Conservation (phyloP, 352 stramenopile species). For the Pythium brachiatum region DNA sequence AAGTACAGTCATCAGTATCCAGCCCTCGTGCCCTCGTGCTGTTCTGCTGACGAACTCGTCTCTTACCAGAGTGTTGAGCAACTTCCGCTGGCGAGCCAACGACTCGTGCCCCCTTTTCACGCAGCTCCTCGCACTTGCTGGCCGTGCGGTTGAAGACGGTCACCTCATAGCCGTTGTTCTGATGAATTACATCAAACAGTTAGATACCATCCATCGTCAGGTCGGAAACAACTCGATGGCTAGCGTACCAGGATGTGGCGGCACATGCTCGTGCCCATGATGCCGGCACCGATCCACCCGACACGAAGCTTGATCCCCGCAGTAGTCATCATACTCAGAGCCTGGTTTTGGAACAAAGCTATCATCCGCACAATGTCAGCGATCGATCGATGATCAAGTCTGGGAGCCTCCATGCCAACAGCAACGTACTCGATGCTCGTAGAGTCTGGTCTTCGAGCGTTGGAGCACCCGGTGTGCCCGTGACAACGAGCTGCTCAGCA, state of each 20-base stretch:
- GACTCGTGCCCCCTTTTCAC: slow-evolving; percentile 74
- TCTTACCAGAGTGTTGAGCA: slow-evolving; percentile 61
- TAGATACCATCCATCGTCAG: no score
- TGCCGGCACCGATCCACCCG: slow-evolving; percentile 84
- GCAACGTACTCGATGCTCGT: slow-evolving; percentile 43
- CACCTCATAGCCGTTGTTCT: slow-evolving; percentile 83
- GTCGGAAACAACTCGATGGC: neutral
- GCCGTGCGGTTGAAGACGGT: slow-evolving; percentile 85
- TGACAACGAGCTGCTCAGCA: slow-evolving; percentile 15
- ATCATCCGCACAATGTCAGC: neutral
- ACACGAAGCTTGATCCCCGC: slow-evolving; percentile 69
- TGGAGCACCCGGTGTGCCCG: slow-evolving; percentile 25
- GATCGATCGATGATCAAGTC: neutral
- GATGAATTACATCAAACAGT: neutral
- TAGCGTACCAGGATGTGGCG: slow-evolving; percentile 72
- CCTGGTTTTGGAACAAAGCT: slow-evolving; percentile 60
- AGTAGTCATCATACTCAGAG: slow-evolving; percentile 52
- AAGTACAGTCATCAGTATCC: neutral
- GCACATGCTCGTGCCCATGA: slow-evolving; percentile 91
- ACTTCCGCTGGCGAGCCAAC: slow-evolving; percentile 76
- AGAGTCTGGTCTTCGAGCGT: slow-evolving; percentile 57
- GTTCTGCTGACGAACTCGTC: neutral
- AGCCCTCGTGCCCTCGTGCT: no score
- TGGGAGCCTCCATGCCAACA: neutral
- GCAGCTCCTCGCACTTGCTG: slow-evolving; percentile 75